Evolutionary conservation across 768 basidiomycete species (phyloP), one percentile per base, ranked within the genome.

Genomic region (Coprinopsis strossmayeri): DNA sequence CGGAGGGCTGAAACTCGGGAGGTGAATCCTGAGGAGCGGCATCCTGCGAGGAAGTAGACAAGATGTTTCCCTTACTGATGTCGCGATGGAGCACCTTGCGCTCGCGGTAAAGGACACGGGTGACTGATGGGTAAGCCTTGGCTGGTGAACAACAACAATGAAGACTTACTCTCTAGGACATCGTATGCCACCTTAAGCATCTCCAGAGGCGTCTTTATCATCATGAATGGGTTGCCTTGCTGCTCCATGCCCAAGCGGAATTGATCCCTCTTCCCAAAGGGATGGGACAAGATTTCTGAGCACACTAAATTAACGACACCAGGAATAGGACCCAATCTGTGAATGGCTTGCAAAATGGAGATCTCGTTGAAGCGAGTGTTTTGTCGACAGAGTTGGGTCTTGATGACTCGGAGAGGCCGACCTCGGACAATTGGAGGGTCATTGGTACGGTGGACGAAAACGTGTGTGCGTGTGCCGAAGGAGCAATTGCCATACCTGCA

Each of bases 71-170:
- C 3, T 3, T 34, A 24, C 45, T 46, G 15, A 46, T 18, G 45
- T 46, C 45, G 10, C 45, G 45, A 25, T 46, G 45, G 13, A 46
- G 45, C 10, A 46, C 45, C 11, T 34, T 23, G 18, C 27, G 45
- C 24, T 34, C n/a, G 37, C 5, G 7, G 37, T 9, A 38, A 7
- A 38, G 37, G 7, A 20, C 17, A 18, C 37, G 37, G 18, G 37
- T 38, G 18, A 38, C 37, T 38, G 37, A 5, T 38, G 10, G 9
- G 37, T 38, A 9, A 38, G 37, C 15, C 7, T 32, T 15, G 7
- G 37, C 18, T 7, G 5, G 18, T 5, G 10, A 9, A 17, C 7
- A 9, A 7, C 18, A 17, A 38, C 5, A 38, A 34, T 11, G n/a
- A 15, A n/a, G 30, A 21, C 32, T 32, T 24, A 46, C 45, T 13